phyloP scores from a whole-genome alignment of 768 basidiomycete species.

The Suillus hirtellus region DNA sequence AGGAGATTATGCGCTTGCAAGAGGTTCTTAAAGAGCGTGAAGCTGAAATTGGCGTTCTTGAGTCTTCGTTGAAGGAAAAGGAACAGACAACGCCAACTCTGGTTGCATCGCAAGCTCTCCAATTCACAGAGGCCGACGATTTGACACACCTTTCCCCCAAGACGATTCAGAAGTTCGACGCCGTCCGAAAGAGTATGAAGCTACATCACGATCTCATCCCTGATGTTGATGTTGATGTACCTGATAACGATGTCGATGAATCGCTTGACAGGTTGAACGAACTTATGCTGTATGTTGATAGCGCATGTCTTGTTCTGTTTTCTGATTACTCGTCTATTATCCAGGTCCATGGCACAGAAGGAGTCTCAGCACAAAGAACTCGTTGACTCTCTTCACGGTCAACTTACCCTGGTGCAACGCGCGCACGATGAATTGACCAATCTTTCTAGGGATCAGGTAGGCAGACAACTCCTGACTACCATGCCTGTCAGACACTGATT shows the following conservation, averaged over 20 bases:
- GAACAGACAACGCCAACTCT: constrained; percentile 18
- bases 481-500: not conserved
- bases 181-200: constrained; percentile 68
- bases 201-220: constrained; percentile 42
- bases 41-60: constrained; percentile 81
- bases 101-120: constrained; percentile 8
- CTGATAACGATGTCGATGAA: constrained; percentile 56
- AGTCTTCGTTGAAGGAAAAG: constrained; percentile 49
- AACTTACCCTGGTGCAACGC: constrained; percentile 68
- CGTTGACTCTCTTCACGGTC: constrained; percentile 68
- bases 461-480: constrained; percentile 11
- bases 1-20: constrained; percentile 94
- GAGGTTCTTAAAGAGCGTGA: constrained; percentile 90
- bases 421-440: constrained; percentile 82
- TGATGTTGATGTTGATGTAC: constrained; percentile 25
- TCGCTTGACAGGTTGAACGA: constrained; percentile 82
- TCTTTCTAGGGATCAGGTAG: constrained; percentile 83
- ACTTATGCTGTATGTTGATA: constrained; percentile 77
- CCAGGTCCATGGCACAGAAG: constrained; percentile 95
- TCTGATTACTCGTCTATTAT: constrained; percentile 11
- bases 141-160: constrained; percentile 59
- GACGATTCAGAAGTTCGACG: constrained; percentile 73
- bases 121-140: constrained; percentile 20
- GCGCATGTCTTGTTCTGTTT: constrained; percentile 8
- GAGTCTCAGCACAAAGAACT: constrained; percentile 86